phyloP scores from a whole-genome alignment of 257 asterid species.

The Jasminum sambac region DNA sequence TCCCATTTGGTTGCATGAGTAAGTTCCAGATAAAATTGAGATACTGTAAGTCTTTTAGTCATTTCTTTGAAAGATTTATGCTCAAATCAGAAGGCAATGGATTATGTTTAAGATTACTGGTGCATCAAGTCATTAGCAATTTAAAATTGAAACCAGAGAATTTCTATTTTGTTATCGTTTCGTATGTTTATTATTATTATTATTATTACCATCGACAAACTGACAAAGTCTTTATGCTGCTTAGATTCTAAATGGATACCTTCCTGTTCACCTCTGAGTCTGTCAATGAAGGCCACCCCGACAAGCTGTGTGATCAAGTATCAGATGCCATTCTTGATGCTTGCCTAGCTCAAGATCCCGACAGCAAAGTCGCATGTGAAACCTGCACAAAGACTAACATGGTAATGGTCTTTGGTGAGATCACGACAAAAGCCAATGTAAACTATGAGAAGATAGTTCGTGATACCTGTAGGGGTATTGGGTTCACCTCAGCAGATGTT shows the following conservation, averaged over 20 bases:
- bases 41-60: not conserved
- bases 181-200: not conserved
- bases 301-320: constrained; percentile 11
- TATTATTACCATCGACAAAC: not conserved
- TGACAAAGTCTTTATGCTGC: not conserved
- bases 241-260: constrained; percentile 5
- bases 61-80: not conserved
- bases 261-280: constrained; percentile 18
- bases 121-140: not conserved
- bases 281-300: constrained; percentile 15
- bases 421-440: not conserved
- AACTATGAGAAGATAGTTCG: constrained; percentile 14
- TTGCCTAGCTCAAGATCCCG: constrained; percentile 3
- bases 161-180: not conserved
- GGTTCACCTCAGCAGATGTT: constrained; percentile 8
- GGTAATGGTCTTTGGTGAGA: constrained; percentile 8
- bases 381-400: constrained; percentile 3
- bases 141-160: not conserved
- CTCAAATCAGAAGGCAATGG: not conserved
- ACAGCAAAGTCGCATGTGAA: constrained; percentile 1
- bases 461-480: constrained; percentile 9
- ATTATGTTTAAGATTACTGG: not conserved
- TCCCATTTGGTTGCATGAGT: not conserved
- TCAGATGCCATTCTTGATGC: constrained; percentile 5
- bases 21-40: not conserved